A percentile compares a stretch with the other conserved stretches of the same genome.
phyloP scores from a whole-genome alignment of 2,329 filamentous ascomycete species.

The Endoconidiophora polonica region DNA sequence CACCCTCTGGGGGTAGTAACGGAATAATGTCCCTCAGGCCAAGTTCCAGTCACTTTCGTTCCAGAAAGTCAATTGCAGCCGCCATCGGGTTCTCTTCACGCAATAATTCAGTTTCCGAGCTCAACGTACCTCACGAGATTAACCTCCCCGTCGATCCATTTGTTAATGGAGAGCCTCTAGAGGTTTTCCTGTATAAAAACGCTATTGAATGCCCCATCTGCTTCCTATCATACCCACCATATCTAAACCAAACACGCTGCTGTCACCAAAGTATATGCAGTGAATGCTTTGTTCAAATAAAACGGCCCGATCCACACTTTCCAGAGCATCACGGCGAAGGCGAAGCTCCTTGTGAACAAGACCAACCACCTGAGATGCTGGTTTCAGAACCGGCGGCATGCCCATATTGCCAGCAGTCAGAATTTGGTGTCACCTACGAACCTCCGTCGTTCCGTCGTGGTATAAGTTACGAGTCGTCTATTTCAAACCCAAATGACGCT shows the following conservation, averaged over 20 bases:
- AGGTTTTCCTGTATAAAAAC: slow-evolving; percentile 87
- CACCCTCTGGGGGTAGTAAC: background rate
- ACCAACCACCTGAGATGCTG: slow-evolving; percentile 40
- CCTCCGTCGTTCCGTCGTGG: slow-evolving; percentile 78
- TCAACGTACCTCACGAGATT: slow-evolving; percentile 55
- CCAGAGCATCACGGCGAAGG: slow-evolving; percentile 55
- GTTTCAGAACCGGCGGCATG: slow-evolving; percentile 85
- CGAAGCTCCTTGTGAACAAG: slow-evolving; percentile 15
- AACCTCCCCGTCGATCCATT: slow-evolving; percentile 65
- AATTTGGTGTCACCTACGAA: slow-evolving; percentile 93
- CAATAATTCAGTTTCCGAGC: slow-evolving; percentile 54
- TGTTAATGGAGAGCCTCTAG: slow-evolving; percentile 85
- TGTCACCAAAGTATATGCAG: slow-evolving; percentile 95
- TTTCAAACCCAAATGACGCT: slow-evolving; percentile 35
- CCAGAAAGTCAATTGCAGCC: slow-evolving; percentile 62
- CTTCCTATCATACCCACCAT: slow-evolving; percentile 88
- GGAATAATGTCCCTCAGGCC: slow-evolving; percentile 26
- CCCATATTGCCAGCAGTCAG: slow-evolving; percentile 85
- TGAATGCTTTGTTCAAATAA: slow-evolving; percentile 98
- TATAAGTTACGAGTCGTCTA: slow-evolving; percentile 41
- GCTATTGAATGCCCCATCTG: slow-evolving; percentile 87
- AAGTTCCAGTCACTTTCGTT: slow-evolving; percentile 59
- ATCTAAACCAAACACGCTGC: slow-evolving; percentile 84
- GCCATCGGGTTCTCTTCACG: slow-evolving; percentile 55
- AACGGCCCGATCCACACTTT: slow-evolving; percentile 77